These are phyloP conservation scores for Apophysomyces variabilis DNA, from an alignment of 371 early-diverging fungal genomes.

Conservation along the genomic window DNA sequence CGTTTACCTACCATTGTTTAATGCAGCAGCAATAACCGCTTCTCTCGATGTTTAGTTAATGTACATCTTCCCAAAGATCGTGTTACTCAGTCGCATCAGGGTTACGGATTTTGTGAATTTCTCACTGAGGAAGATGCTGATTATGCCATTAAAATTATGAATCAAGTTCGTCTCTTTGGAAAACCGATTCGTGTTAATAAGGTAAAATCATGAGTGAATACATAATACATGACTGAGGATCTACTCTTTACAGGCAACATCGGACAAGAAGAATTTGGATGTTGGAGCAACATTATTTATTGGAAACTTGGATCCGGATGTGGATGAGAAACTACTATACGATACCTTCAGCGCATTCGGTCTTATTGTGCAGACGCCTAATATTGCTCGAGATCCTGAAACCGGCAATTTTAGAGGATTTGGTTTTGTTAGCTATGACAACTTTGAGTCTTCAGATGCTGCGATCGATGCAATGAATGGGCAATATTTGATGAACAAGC, in stretches of 20 bases:
- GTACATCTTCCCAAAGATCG: slow-evolving; percentile 98
- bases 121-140: slow-evolving; percentile 94
- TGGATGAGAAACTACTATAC: slow-evolving; percentile 94
- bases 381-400: slow-evolving; percentile 90
- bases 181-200: slow-evolving; percentile 97
- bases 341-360: slow-evolving; percentile 98
- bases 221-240: background rate
- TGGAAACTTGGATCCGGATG: slow-evolving; percentile 93
- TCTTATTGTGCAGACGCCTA: slow-evolving; percentile 84
- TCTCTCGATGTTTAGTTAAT: slow-evolving; percentile 62
- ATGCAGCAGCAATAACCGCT: background rate
- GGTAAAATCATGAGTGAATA: slow-evolving; percentile 37
- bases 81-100: slow-evolving; percentile 93
- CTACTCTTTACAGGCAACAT: slow-evolving; percentile 63
- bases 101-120: slow-evolving; percentile 97
- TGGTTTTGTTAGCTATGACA: slow-evolving; percentile 93
- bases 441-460: slow-evolving; percentile 95
- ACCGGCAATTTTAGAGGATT: slow-evolving; percentile 90
- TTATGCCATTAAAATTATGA: slow-evolving; percentile 96
- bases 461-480: slow-evolving; percentile 98
- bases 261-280: slow-evolving; percentile 90
- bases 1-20: slow-evolving; percentile 16
- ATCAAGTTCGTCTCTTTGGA: slow-evolving; percentile 93
- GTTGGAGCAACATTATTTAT: slow-evolving; percentile 97
- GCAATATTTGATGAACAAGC: slow-evolving; percentile 93